Percentiles rank a stretch among this genome's conserved stretches.
Evolutionary conservation across 164 flowering plant genomes (phyloP).

Genomic region (Liquidambar formosana): DNA sequence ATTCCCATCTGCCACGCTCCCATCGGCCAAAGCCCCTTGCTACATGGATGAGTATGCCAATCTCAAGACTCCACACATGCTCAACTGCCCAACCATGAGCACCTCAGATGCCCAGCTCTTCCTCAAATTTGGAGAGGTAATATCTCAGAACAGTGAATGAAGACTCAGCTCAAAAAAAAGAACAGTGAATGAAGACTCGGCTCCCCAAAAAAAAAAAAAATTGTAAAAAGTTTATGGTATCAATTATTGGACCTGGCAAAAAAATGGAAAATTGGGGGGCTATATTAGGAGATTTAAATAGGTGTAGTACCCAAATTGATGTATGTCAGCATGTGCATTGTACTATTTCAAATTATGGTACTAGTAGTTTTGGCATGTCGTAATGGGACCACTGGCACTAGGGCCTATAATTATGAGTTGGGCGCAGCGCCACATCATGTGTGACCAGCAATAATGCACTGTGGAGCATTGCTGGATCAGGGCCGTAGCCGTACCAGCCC

Average conservation of each 20-base stretch:
- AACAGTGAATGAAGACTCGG: no score
- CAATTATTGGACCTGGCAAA: conserved; percentile 18
- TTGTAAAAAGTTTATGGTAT: conserved; percentile 12
- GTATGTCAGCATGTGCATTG: not conserved
- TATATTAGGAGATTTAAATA: not conserved
- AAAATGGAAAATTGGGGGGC: not conserved
- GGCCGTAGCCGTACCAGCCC: not conserved
- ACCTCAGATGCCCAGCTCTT: conserved; percentile 94
- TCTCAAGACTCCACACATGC: conserved; percentile 67
- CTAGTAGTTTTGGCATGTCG: no score
- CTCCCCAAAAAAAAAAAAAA: conserved; percentile 6
- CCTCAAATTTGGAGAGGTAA: conserved; percentile 92
- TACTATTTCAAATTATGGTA: conserved; percentile 6
- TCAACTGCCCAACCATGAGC: conserved; percentile 69
- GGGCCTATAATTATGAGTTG: not conserved
- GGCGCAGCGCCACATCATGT: conserved; percentile 9
- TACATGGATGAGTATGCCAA: conserved; percentile 77
- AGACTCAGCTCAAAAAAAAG: no score
- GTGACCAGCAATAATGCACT: conserved; percentile 25
- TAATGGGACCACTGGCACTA: conserved; percentile 5
- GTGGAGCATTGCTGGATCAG: not conserved
- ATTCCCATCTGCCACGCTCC: conserved; percentile 17
- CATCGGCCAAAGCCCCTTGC: conserved; percentile 44
- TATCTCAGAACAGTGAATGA: conserved; percentile 72
- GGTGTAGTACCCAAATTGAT: not conserved